Evolutionary conservation across 805 yeast species (phyloP), one percentile per base, ranked within the genome.

Genomic region (Teunomyces panamensis): DNA sequence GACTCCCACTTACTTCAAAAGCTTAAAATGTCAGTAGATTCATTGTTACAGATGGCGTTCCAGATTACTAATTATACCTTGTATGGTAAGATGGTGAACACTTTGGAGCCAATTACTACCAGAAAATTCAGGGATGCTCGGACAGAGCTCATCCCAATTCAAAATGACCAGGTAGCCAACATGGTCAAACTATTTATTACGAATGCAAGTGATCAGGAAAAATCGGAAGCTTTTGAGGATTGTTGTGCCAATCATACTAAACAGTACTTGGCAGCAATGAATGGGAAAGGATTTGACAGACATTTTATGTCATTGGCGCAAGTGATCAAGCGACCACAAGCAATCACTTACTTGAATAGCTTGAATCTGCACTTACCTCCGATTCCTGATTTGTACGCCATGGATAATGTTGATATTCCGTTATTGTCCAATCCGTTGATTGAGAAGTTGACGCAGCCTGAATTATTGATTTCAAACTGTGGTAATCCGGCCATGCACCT

Each of bases 401-500:
- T 57, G 24, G 57, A 55, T 3, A 20, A 29, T 6, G 33, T 54
- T 16, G 50, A 37, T 3, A 51, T 69, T 16, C 75, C 76, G 2
- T 59, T 73, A 28, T 49, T 73, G 5, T 61, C 69, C 3, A 67
- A 68, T 45, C 63, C 66, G 1, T 42, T 60, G 10, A 60, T 73
- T 39, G 73, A 72, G 27, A 60, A 57, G 47, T 57, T 73, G n/a
- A 47, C 62, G 4, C 49, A 58, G 8, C 75, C 77, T 0, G 77
- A 71, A 46, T 51, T 73, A 26, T 60, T 73, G 44, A 62, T 62
- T 4, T 83, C 91, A 13, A 90, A 90, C 65, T 90, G 97, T 70
- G 97, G 97, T 33, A 90, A 90, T 63, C 96, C 96, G 5, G 86
- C 96, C 1, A 73, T 90, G 48, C 83, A 86, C 52, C 74, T 85